Base-by-base conservation (phyloP, 2,329 filamentous ascomycete species). In the Bipolaris gigantea region DNA sequence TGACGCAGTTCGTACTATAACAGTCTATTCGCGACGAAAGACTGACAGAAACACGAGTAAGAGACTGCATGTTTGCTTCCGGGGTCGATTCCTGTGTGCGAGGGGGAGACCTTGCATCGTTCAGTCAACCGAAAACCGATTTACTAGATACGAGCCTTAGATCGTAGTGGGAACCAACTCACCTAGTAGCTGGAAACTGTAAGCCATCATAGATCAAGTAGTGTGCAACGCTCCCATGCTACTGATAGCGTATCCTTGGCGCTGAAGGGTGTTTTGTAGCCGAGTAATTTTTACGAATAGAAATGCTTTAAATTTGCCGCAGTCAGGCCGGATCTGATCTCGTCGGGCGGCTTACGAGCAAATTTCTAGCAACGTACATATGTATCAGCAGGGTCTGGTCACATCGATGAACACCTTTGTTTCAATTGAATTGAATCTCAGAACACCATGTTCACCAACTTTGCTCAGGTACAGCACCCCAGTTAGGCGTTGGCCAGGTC, bases 401-500 rank as follows among this genome's bases (percentile, higher is more conserved):
- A 6, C 11, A 15, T 32, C 7, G 11, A 43, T 15, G 27, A 13
- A 30, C 27, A 19, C n/a, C 25, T 10, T 30, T 27, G 39, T 23
- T 30, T 18, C 39, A 30, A 42, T 13, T 23, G 4, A 18, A 7
- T 27, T 19, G n/a, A 21, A 4, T 11, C 2, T 13, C 10, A 25
- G n/a, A n/a, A 34, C 18, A 25, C 5, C 8, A 13, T 16, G 13
- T 25, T 42, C 18, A 59, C 56, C 53, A 59, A n/a, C 47, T 42
- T 13, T 50, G 53, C 11, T 30, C 49, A 33, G 46, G 46, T 42
- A 59, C 50, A 2, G 46, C 38, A 13, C 27, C 39, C 56, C 56
- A 59, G 18, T 35, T 47, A 5, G 48, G 39, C 5, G 47, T 32
- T 18, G 42, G 23, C 56, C 56, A 59, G 33, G 36, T n/a, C 56